These are phyloP conservation scores for Cicer cuneatum DNA, from an alignment of 306 rosid species.

Conservation along the genomic window DNA sequence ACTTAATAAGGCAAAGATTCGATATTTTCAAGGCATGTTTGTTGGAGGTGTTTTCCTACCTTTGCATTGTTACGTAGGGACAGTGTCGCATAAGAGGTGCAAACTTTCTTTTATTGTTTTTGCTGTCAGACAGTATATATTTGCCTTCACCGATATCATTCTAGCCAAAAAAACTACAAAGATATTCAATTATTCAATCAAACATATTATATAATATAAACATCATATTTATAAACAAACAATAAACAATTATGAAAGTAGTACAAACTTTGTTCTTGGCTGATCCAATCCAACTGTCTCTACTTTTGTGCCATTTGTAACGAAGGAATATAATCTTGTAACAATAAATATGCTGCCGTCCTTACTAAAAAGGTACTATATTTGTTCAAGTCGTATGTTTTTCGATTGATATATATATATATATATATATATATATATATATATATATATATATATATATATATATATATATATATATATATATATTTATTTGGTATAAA, in stretches of 20 bases:
- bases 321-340: neutral
- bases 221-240: no score
- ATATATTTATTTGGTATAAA: no score
- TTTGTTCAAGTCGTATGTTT: slow-evolving; percentile 10
- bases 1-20: slow-evolving; percentile 39
- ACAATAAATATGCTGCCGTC: slow-evolving; percentile 47
- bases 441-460: no score
- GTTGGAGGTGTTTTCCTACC: slow-evolving; percentile 40
- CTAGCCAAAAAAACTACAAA: slow-evolving; percentile 14
- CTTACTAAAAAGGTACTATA: slow-evolving; percentile 1
- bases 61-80: slow-evolving; percentile 46
- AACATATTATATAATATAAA: neutral
- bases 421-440: no score
- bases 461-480: no score
- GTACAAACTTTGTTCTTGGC: slow-evolving; percentile 13
- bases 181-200: slow-evolving; percentile 24
- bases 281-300: slow-evolving; percentile 26
- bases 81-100: slow-evolving; percentile 32
- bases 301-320: slow-evolving; percentile 42
- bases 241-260: slow-evolving; percentile 13
- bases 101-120: neutral
- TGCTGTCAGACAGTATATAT: neutral
- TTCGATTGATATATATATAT: neutral
- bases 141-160: slow-evolving; percentile 32
- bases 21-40: slow-evolving; percentile 36